A percentile compares a stretch with the other conserved stretches of the same genome.
Conservation (phyloP, 2,329 filamentous ascomycete genomes). For the Fusarium sp. region DNA sequence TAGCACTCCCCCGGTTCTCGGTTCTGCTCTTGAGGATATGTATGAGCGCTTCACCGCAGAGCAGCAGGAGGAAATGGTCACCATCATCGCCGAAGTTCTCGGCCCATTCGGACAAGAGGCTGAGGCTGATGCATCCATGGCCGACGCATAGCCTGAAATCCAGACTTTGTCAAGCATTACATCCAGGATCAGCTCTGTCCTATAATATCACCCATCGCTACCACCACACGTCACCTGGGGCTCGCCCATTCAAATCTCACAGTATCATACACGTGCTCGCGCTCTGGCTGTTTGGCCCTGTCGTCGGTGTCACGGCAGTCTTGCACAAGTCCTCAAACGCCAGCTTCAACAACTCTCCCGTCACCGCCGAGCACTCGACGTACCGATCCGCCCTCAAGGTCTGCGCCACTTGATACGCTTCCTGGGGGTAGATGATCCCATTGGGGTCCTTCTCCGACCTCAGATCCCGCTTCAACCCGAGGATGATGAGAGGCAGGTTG, state of each 20-base stretch:
- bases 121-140: slow-evolving; percentile 51
- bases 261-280: slow-evolving; percentile 66
- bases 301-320: slow-evolving; percentile 63
- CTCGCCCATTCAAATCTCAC: slow-evolving; percentile 48
- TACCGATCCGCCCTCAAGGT: slow-evolving; percentile 71
- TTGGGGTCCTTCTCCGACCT: slow-evolving; percentile 69
- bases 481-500: slow-evolving; percentile 64
- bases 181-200: neutral
- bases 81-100: slow-evolving; percentile 67
- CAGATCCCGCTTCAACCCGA: slow-evolving; percentile 72
- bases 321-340: slow-evolving; percentile 71
- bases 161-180: slow-evolving; percentile 10
- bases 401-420: slow-evolving; percentile 68
- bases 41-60: slow-evolving; percentile 68
- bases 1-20: slow-evolving; percentile 66
- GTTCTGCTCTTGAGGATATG: slow-evolving; percentile 75
- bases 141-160: slow-evolving; percentile 47
- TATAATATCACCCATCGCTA: neutral
- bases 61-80: slow-evolving; percentile 69
- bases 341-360: slow-evolving; percentile 67
- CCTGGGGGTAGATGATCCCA: slow-evolving; percentile 71
- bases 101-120: slow-evolving; percentile 59
- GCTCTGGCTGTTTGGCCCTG: slow-evolving; percentile 62
- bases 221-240: neutral
- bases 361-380: slow-evolving; percentile 72